These are phyloP conservation scores for Tephrocybe sp. DNA, from an alignment of 768 basidiomycete species.

Conservation along the genomic window DNA sequence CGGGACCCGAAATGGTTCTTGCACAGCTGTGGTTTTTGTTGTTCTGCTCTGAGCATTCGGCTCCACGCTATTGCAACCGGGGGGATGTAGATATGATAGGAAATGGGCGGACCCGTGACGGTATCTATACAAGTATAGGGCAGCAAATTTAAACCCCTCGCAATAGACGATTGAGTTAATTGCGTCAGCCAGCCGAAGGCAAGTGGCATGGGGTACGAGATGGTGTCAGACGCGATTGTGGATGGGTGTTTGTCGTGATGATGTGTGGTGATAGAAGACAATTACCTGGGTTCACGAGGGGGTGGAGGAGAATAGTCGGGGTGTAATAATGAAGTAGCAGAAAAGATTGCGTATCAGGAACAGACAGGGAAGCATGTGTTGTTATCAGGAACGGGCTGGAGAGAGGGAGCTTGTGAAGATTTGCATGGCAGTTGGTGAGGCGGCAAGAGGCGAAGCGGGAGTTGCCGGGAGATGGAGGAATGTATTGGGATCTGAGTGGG, in stretches of 20 bases:
- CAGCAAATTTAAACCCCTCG: neutral
- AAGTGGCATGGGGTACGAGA: conserved; percentile 8
- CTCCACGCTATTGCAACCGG: conserved; percentile 13
- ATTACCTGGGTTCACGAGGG: neutral
- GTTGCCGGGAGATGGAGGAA: conserved; percentile 12
- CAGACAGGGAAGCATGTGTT: neutral
- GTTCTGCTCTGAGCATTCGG: conserved; percentile 3
- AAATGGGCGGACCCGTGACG: conserved; percentile 12
- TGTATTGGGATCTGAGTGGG: conserved; percentile 25
- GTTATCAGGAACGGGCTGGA: conserved; percentile 11
- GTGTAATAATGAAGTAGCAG: too few species aligned
- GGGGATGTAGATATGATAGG: neutral
- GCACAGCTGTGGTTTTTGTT: too few species aligned
- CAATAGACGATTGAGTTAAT: conserved; percentile 3
- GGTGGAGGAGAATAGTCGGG: neutral
- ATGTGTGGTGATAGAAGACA: too few species aligned
- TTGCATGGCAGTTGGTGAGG: conserved; percentile 8
- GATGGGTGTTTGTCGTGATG: conserved; percentile 3
- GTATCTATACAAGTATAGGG: neutral
- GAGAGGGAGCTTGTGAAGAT: conserved; percentile 17
- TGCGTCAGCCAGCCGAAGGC: conserved; percentile 7
- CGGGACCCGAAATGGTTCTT: too few species aligned
- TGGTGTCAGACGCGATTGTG: too few species aligned
- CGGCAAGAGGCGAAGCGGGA: conserved; percentile 13
- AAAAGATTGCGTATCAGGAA: neutral